Evolutionary conservation across 345 rosid species (phyloP), one percentile per base, ranked within the genome.

Genomic region (Viola odorata): DNA sequence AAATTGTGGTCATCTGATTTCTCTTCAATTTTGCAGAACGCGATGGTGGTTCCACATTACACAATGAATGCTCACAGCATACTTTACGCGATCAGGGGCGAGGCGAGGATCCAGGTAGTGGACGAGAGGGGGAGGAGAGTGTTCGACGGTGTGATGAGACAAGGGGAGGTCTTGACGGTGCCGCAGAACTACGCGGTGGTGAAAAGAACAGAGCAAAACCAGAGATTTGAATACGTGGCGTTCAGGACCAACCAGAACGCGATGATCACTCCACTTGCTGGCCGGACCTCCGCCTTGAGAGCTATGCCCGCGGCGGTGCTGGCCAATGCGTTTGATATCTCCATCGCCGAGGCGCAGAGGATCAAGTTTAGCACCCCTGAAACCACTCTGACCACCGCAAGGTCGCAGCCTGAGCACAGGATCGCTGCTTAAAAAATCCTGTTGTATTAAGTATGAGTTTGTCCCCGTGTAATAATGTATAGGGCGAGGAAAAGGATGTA

Each of bases 21-120:
- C 14, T 49, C 4, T 12, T 12, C 36, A 36, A 8, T 8, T 44
- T 3, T 70, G 57, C 78, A 84, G 82, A 72, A 84, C 32, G 86
- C 78, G 0, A 4, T 75, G 5, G 38, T 49, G 53, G 38, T 65
- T 32, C 82, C 84, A 0, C 70, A 73, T 58, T 75, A 76, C 76
- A 72, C 75, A 73, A 5, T 56, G 11, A 75, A 84, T 48, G 70
- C 81, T 16, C 79, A 83, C 77, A 55, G 72, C 66, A 39, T 83
- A 3, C 41, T 62, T 23, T 81, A 74, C 72, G 41, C 42, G 52
- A 63, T 41, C 8, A 60, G 78, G 8, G 84, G 84, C 38, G 66
- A 45, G 10, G 77, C 69, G 5, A 50, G 72, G 16, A 40, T 75
- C 7, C 82, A 81, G 60, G 61, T 81, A 4, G 77, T 62, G 3